phyloP scores from a whole-genome alignment of 2,329 filamentous ascomycete species.

The Penicillium sp. region DNA sequence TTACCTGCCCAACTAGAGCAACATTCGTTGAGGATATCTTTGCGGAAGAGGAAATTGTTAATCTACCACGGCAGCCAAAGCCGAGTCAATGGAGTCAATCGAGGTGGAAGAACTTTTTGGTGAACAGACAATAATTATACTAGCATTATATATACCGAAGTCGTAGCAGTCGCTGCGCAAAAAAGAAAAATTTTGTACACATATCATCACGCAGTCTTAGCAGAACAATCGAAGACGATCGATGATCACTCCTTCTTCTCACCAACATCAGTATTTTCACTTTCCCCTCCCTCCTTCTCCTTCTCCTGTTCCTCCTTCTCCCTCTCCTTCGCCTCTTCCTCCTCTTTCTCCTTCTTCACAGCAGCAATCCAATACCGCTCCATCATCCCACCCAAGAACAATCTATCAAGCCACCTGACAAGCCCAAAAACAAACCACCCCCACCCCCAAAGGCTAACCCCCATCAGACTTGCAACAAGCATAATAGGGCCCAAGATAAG shows the following conservation, averaged over 20 bases:
- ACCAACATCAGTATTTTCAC: background rate
- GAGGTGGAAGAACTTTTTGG: background rate
- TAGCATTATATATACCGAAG: background rate
- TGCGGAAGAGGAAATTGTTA: background rate
- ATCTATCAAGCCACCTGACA: constrained; percentile 19
- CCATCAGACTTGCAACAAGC: constrained; percentile 20
- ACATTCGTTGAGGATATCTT: background rate
- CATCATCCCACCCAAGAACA: constrained; percentile 18
- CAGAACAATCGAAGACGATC: background rate
- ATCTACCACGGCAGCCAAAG: background rate
- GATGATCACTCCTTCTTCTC: background rate
- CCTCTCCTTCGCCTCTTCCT: background rate
- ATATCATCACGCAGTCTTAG: background rate
- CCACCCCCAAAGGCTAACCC: constrained; percentile 21
- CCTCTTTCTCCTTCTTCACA: background rate
- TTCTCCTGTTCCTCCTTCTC: background rate
- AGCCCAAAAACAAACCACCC: constrained; percentile 23
- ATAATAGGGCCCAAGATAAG: constrained; percentile 38
- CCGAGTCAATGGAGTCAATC: background rate
- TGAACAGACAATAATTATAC: background rate
- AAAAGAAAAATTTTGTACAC: background rate
- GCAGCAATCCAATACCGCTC: constrained; percentile 18
- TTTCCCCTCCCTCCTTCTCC: background rate
- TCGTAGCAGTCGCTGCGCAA: background rate
- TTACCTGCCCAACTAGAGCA: background rate